A percentile compares a stretch with the other conserved stretches of the same genome.
phyloP scores from a whole-genome alignment of 306 rosid genomes.

The Boehmeria nivea region DNA sequence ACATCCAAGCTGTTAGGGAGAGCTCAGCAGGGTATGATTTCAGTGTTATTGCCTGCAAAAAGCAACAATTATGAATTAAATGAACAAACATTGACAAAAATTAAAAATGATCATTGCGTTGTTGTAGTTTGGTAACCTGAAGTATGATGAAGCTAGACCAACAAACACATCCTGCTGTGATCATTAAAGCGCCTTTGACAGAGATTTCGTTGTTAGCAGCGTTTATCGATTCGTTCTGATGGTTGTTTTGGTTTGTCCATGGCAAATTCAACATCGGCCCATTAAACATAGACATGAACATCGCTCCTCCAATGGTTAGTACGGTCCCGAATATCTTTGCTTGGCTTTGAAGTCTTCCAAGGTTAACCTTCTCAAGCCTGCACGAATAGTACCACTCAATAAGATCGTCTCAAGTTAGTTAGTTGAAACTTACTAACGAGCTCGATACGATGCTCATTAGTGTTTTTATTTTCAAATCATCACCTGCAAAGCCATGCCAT shows the following conservation, averaged over 20 bases:
- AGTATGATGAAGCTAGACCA: conserved; percentile 49
- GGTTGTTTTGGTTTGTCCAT: conserved; percentile 24
- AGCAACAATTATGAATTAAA: neutral
- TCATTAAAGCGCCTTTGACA: conserved; percentile 43
- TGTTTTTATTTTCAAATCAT: neutral
- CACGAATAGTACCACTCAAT: neutral
- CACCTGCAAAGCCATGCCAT: conserved; percentile 49
- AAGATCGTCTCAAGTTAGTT: neutral
- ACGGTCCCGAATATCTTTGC: conserved; percentile 43
- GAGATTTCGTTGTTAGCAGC: conserved; percentile 25
- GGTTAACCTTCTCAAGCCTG: conserved; percentile 47
- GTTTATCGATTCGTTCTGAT: conserved; percentile 14
- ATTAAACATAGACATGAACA: conserved; percentile 35
- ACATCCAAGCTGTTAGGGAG: conserved; percentile 45
- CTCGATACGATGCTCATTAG: neutral
- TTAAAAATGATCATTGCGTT: neutral
- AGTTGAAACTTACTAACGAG: no score
- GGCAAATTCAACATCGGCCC: conserved; percentile 38
- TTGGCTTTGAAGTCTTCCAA: conserved; percentile 29
- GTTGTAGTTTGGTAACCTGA: conserved; percentile 22
- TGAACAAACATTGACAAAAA: neutral
- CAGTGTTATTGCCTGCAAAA: conserved; percentile 39
- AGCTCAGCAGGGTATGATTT: conserved; percentile 49
- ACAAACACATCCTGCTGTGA: conserved; percentile 35
- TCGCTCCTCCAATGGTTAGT: conserved; percentile 45